phyloP scores from a whole-genome alignment of 441 rosid genomes.

The Raphanus hybrid region DNA sequence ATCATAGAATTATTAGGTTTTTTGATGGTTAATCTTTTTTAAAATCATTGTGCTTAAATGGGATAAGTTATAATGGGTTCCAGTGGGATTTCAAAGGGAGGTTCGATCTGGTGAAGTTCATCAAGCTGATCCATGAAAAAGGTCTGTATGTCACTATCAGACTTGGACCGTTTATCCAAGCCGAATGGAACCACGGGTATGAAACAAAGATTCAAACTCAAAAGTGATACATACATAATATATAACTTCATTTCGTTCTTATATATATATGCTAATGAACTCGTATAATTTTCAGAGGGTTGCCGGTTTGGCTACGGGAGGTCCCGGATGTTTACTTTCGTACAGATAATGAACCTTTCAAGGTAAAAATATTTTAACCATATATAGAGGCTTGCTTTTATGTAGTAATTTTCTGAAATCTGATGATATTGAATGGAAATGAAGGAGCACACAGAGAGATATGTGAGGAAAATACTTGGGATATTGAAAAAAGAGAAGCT shows the following conservation, averaged over 20 bases:
- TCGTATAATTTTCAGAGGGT: constrained; percentile 45
- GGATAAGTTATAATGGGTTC: background rate
- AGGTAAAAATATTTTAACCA: constrained; percentile 43
- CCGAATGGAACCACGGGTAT: constrained; percentile 71
- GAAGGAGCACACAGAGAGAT: constrained; percentile 38
- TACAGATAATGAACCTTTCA: constrained; percentile 51
- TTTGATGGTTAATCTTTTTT: background rate
- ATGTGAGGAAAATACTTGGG: constrained; percentile 45
- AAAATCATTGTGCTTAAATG: constrained; percentile 11
- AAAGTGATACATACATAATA: background rate
- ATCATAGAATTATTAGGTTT: background rate
- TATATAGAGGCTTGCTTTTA: background rate
- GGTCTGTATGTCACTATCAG: constrained; percentile 55
- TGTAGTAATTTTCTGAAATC: background rate
- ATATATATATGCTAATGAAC: background rate
- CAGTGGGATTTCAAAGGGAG: constrained; percentile 33
- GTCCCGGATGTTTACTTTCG: constrained; percentile 52
- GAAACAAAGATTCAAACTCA: background rate
- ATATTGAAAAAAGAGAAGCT: constrained; percentile 48
- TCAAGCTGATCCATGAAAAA: constrained; percentile 35
- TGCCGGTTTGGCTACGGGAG: constrained; percentile 66
- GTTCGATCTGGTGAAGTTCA: constrained; percentile 34
- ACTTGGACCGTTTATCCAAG: constrained; percentile 72
- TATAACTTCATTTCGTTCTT: background rate
- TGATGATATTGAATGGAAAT: background rate